Percentiles rank a stretch among this genome's conserved stretches.
phyloP scores from a whole-genome alignment of 2,329 filamentous ascomycete species.

The Alternaria metachromatica region DNA sequence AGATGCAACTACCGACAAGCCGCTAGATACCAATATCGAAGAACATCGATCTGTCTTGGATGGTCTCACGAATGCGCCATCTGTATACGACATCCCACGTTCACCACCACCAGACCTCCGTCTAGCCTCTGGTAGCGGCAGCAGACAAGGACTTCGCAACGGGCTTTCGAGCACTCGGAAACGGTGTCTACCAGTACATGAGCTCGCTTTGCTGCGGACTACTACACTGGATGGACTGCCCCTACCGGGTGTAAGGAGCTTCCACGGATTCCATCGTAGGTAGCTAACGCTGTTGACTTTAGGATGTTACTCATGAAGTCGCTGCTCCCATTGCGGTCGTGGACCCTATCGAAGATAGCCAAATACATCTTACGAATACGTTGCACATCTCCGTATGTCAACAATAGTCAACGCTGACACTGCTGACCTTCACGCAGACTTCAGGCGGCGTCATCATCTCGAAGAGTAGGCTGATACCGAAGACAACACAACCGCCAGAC shows the following conservation, averaged over 20 bases:
- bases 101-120: neutral
- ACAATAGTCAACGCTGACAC: neutral
- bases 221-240: slow-evolving; percentile 37
- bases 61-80: neutral
- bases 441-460: neutral
- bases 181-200: slow-evolving; percentile 30
- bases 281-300: slow-evolving; percentile 11
- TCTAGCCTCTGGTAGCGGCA: neutral
- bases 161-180: slow-evolving; percentile 18
- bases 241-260: slow-evolving; percentile 31
- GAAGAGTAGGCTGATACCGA: neutral
- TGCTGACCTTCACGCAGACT: slow-evolving; percentile 1
- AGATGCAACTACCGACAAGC: neutral
- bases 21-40: neutral
- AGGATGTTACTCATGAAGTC: slow-evolving; percentile 21
- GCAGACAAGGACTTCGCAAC: neutral
- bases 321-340: slow-evolving; percentile 9
- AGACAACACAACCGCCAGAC: neutral
- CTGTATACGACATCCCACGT: neutral
- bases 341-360: slow-evolving; percentile 41
- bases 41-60: neutral
- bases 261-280: neutral
- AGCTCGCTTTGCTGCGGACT: slow-evolving; percentile 37
- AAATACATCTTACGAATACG: neutral
- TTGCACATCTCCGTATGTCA: neutral